Conservation (phyloP, 257 asterid species). For the Solanum piurae region DNA sequence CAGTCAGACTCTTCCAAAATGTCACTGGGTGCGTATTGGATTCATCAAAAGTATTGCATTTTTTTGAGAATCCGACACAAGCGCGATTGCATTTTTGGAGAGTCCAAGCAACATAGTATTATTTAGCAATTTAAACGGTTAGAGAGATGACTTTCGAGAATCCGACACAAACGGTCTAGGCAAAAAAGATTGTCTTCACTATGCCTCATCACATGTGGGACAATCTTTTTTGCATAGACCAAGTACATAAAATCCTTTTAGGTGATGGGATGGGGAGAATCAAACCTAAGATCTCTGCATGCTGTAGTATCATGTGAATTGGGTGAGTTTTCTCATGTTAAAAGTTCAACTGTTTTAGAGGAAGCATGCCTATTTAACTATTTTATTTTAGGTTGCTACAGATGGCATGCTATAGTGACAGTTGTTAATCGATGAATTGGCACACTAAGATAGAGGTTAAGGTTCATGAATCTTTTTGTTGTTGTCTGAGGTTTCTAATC, state of each 20-base stretch:
- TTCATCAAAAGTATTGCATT: too few relatives aligned
- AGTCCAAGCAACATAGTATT: background rate
- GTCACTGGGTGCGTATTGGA: background rate
- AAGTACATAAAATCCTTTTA: background rate
- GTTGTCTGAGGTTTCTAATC: background rate
- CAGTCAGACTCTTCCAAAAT: background rate
- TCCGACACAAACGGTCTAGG: too few relatives aligned
- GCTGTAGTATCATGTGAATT: background rate
- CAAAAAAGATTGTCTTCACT: background rate
- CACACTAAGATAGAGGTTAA: background rate
- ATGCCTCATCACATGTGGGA: background rate
- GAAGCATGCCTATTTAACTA: background rate
- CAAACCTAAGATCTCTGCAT: background rate
- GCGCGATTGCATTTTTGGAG: background rate
- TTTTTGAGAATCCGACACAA: background rate
- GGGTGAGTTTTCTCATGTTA: background rate
- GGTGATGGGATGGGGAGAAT: background rate
- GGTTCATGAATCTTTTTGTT: background rate
- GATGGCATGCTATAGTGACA: background rate
- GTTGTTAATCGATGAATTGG: background rate
- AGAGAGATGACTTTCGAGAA: background rate
- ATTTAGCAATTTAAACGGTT: background rate
- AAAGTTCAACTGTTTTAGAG: background rate
- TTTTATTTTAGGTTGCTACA: background rate
- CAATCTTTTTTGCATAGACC: background rate